These are phyloP conservation scores for Torrubiellomyces zombiae DNA, from an alignment of 2,329 filamentous ascomycete species.

Conservation along the genomic window DNA sequence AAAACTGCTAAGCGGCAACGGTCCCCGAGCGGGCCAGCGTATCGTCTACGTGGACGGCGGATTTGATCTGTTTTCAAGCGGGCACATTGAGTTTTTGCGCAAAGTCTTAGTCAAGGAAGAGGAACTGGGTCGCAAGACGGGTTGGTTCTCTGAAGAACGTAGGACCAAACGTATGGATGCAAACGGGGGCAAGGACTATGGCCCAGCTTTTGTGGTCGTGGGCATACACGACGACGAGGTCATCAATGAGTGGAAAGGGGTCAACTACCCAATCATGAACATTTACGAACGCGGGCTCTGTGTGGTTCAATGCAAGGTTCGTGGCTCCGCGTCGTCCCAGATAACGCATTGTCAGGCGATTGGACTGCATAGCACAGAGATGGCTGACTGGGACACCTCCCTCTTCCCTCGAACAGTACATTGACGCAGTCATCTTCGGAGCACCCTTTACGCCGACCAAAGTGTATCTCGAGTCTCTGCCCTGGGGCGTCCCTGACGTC, in stretches of 20 bases:
- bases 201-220: constrained; percentile 73
- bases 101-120: constrained; percentile 61
- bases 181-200: constrained; percentile 50
- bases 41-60: constrained; percentile 93
- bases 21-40: constrained; percentile 59
- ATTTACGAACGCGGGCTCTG: constrained; percentile 92
- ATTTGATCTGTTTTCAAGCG: constrained; percentile 91
- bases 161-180: constrained; percentile 44
- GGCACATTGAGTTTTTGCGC: constrained; percentile 87
- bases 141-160: constrained; percentile 58
- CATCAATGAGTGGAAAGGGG: constrained; percentile 90
- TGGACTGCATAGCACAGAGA: too few relatives aligned
- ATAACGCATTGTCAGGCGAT: too few relatives aligned
- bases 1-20: constrained; percentile 53
- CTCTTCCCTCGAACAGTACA: too few relatives aligned
- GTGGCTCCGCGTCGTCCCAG: constrained; percentile 14
- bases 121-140: constrained; percentile 44
- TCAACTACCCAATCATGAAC: constrained; percentile 99
- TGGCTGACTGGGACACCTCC: too few relatives aligned
- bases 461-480: constrained; percentile 58
- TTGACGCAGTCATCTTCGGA: constrained; percentile 75
- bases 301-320: constrained; percentile 81
- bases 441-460: constrained; percentile 77
- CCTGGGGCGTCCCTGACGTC: constrained; percentile 55
- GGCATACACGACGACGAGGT: constrained; percentile 90